Base-by-base conservation (phyloP, 192 early-diverging fungal species). In the Linnemannia hyalina region DNA sequence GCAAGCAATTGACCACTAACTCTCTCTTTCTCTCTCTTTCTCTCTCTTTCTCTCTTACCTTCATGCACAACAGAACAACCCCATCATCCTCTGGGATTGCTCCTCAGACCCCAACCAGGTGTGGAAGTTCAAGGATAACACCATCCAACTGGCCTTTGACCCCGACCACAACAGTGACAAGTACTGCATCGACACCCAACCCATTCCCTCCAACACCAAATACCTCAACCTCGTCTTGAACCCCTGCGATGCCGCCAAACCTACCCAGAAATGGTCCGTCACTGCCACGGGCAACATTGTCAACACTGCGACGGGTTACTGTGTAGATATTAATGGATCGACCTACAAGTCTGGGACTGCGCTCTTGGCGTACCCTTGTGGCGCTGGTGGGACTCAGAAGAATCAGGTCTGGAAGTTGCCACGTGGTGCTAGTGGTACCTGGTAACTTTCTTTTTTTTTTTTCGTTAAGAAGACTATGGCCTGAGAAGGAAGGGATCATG, bases 351-450 rank as follows among this genome's bases (percentile, higher is more conserved):
- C 75, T 26, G 82, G 82, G 13, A 83, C 82, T 40, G 57, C 38
- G 5, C 7, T 83, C 73, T 69, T 83, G 18, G 47, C 72, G 11
- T 83, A 57, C 52, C 76, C 82, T 11, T 83, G 82, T 47, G 73
- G 35, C 8, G 60, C 9, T 44, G 71, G 72, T 32, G 72, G 76
- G 15, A 83, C 76, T 2, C 82, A 83, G 40, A 15, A 40, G 7
- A 83, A 83, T 41, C 82, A 83, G 68, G 73, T 78, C 63, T 83
- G 82, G 82, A 83, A 76, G 23, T 49, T 78, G 23, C 82, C 82
- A 4, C 82, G 82, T 20, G 82, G 82, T 41, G 82, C 82, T 6
- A 83, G 46, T 23, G 82, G 82, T 41, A 74, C 57, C 35, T 83
- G 82, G 82, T 83, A 83, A 70, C 6, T 6, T 6, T 10, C 23